phyloP scores from a whole-genome alignment of 1,284 basidiomycete genomes.

The Neolentinus lepideus region DNA sequence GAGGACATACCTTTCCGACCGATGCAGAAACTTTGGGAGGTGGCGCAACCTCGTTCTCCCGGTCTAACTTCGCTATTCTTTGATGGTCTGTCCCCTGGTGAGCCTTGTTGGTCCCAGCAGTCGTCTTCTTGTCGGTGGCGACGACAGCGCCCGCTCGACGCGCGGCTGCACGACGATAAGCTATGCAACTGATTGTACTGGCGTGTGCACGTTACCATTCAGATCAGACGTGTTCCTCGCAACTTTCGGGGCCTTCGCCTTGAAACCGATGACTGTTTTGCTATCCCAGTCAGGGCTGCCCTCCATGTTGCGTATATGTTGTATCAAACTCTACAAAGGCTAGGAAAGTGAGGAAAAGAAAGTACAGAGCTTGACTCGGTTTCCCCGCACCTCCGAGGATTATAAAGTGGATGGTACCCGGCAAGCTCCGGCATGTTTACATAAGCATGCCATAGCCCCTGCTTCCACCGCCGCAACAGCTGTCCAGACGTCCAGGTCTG shows the following conservation, averaged over 20 bases:
- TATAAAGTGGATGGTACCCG: not conserved
- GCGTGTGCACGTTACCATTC: constrained; percentile 51
- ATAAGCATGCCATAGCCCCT: not conserved
- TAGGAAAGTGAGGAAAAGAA: not conserved
- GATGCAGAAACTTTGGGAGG: constrained; percentile 77
- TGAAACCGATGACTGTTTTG: constrained; percentile 74
- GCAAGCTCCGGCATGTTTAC: not conserved
- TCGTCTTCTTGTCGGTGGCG: constrained; percentile 70
- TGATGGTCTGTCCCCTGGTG: constrained; percentile 86
- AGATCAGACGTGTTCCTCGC: constrained; percentile 61
- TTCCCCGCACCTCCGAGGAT: not conserved
- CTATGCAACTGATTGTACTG: not conserved
- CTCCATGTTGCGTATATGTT: not conserved
- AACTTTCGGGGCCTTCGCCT: constrained; percentile 63
- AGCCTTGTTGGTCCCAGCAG: constrained; percentile 64
- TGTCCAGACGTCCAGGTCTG: not conserved
- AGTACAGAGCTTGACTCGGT: not conserved
- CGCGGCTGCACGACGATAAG: constrained; percentile 36
- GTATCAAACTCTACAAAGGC: not conserved
- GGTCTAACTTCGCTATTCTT: constrained; percentile 88
- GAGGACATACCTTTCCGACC: constrained; percentile 68
- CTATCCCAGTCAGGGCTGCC: constrained; percentile 51
- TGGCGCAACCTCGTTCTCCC: constrained; percentile 95
- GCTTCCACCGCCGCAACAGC: not conserved
- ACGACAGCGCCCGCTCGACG: constrained; percentile 66